Evolutionary conservation across 2,329 filamentous ascomycete species (phyloP), one percentile per base, ranked within the genome.

Genomic region (Penicillium hesseltinei): DNA sequence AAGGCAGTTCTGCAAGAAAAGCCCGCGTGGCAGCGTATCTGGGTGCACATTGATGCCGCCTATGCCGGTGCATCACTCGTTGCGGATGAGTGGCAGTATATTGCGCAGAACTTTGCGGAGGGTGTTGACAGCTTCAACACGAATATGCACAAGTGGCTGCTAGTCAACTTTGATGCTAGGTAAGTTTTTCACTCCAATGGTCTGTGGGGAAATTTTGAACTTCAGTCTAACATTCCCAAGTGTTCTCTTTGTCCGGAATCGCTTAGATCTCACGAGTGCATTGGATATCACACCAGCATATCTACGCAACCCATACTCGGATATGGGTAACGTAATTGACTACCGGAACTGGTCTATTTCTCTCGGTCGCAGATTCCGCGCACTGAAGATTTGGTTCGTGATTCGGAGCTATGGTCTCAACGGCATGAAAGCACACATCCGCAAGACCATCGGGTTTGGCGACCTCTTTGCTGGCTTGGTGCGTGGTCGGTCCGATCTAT

Each of bases 261-360:
- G 92, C 17, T 78, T 80, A 54, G 87, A 92, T 75, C 83, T 97
- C n/a, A 91, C 89, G 43, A 82, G 88, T 60, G 89, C 92, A 0
- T 82, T 96, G 42, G 87, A 85, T 69, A 88, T 94, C 71, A 88
- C 88, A 17, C 90, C 90, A 0, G 83, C 88, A 5, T 97, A 96
- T 78, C 84, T 97, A 29, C 83, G 87, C 62, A 97, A 97, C 75
- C 79, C 85, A 4, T 91, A 88, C 77, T 90, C 88, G 4, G 91
- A 94, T 66, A 84, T 83, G 38, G 92, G 91, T 0, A 82, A 93
- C 2, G 93, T 97, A 1, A 96, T 91, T 25, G 93, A 97, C 75
- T 97, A 96, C 79, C 86, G 93, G 46, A 92, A 97, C 80, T 97
- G 93, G 93, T 92, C 96, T 77, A 95, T 97, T 68, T 92, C 93